Percentiles rank a stretch among this genome's conserved stretches.
phyloP scores from a whole-genome alignment of 129 eudicot species.

The Pseudognaphalium luteoalbum region DNA sequence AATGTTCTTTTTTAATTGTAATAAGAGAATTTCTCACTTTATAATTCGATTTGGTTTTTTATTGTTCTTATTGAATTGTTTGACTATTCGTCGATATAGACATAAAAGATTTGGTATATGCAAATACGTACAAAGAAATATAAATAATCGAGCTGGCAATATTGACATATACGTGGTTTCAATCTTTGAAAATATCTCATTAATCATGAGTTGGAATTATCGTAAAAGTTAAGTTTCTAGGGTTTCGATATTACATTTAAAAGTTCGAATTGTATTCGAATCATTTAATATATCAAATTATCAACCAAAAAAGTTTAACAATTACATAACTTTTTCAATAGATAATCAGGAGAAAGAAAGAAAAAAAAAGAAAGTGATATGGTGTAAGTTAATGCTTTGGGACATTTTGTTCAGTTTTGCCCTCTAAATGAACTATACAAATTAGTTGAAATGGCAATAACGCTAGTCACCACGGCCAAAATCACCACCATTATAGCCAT shows the following conservation, averaged over 20 bases:
- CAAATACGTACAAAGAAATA: neutral
- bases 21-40: too few species aligned
- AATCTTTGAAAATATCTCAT: neutral
- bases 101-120: neutral
- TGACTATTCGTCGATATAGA: neutral
- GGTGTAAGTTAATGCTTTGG: neutral
- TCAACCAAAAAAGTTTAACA: too few species aligned
- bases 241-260: neutral
- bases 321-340: neutral
- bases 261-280: neutral
- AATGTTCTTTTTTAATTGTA: too few species aligned
- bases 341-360: too few species aligned
- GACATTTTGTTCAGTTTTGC: conserved; percentile 13
- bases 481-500: conserved; percentile 65
- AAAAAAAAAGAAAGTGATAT: too few species aligned
- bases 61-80: too few species aligned
- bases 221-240: too few species aligned
- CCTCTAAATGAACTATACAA: conserved; percentile 39
- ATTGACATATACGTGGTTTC: neutral
- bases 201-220: neutral
- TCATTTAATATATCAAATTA: neutral
- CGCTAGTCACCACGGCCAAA: conserved; percentile 66
- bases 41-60: too few species aligned
- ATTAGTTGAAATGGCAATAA: conserved; percentile 64
- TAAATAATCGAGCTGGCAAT: conserved; percentile 1